These are phyloP conservation scores for Martiniozyma asiatica DNA, from an alignment of 1,139 yeast species.

Conservation along the genomic window DNA sequence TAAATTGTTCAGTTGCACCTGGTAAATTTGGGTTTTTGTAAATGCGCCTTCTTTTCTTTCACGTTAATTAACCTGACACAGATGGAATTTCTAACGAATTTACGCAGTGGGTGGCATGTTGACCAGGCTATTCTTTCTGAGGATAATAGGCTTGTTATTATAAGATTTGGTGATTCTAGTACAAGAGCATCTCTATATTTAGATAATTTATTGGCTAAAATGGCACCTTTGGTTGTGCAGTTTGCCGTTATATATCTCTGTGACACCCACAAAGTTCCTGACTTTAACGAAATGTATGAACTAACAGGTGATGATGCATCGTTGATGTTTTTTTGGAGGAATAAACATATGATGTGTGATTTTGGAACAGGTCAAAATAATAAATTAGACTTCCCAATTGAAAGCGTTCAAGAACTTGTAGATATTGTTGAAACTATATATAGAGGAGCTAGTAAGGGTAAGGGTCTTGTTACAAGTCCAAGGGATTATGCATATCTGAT, in stretches of 20 bases:
- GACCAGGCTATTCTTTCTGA: conserved; percentile 88
- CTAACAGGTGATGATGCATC: conserved; percentile 55
- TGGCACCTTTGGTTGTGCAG: conserved; percentile 76
- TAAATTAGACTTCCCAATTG: conserved; percentile 70
- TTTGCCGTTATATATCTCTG: conserved; percentile 84
- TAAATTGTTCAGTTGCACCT: background rate
- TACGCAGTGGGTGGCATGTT: conserved; percentile 92
- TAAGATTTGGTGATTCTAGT: conserved; percentile 75
- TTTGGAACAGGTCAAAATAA: conserved; percentile 97
- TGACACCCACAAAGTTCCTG: conserved; percentile 82
- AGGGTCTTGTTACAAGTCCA: conserved; percentile 85
- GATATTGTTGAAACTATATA: conserved; percentile 85
- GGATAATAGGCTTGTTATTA: conserved; percentile 75
- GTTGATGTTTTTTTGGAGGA: conserved; percentile 84
- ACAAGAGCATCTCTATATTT: conserved; percentile 77
- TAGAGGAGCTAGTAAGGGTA: conserved; percentile 86
- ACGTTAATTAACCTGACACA: conserved; percentile 58
- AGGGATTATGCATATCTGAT: conserved; percentile 34
- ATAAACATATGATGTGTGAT: conserved; percentile 97
- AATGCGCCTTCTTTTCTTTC: background rate
- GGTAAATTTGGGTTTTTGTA: background rate
- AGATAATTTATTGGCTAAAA: conserved; percentile 72
- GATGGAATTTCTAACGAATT: conserved; percentile 76
- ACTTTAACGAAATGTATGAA: conserved; percentile 89
- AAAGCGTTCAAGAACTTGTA: conserved; percentile 78